phyloP scores from a whole-genome alignment of 83 land plant genomes.

The Thuja plicata region DNA sequence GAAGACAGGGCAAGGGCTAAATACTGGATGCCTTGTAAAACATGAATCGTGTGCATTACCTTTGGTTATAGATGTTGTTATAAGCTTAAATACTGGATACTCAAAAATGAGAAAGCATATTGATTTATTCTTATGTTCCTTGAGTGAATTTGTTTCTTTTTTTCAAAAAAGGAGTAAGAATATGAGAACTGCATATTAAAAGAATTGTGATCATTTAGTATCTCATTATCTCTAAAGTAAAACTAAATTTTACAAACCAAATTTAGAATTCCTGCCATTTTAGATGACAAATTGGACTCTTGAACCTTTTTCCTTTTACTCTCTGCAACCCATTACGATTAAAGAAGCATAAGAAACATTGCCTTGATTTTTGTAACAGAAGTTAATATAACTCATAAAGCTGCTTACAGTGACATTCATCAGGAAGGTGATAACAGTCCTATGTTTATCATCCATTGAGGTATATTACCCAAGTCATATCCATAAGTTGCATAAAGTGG shows the following conservation, averaged over 20 bases:
- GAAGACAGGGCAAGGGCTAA: too few relatives aligned
- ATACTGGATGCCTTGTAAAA: too few relatives aligned
- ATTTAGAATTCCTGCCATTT: not conserved
- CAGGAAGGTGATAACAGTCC: not conserved
- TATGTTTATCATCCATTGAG: too few relatives aligned
- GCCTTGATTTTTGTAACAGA: not conserved
- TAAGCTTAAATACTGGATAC: too few relatives aligned
- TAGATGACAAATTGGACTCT: not conserved
- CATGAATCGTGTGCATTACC: too few relatives aligned
- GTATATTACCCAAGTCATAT: not conserved
- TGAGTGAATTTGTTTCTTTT: too few relatives aligned
- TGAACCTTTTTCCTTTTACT: not conserved
- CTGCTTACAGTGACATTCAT: not conserved
- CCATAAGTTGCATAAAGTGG: slow-evolving; percentile 42
- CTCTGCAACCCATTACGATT: not conserved
- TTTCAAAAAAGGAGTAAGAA: too few relatives aligned
- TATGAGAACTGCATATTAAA: too few relatives aligned
- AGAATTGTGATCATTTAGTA: too few relatives aligned
- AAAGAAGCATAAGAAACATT: not conserved
- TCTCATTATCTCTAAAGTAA: not conserved
- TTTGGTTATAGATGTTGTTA: too few relatives aligned
- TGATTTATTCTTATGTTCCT: too few relatives aligned
- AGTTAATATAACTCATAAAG: not conserved
- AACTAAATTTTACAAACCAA: not conserved
- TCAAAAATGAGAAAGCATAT: too few relatives aligned